A percentile compares a stretch with the other conserved stretches of the same genome.
Conservation (phyloP, 192 early-diverging fungal species). For the Umbelopsis vinacea region DNA sequence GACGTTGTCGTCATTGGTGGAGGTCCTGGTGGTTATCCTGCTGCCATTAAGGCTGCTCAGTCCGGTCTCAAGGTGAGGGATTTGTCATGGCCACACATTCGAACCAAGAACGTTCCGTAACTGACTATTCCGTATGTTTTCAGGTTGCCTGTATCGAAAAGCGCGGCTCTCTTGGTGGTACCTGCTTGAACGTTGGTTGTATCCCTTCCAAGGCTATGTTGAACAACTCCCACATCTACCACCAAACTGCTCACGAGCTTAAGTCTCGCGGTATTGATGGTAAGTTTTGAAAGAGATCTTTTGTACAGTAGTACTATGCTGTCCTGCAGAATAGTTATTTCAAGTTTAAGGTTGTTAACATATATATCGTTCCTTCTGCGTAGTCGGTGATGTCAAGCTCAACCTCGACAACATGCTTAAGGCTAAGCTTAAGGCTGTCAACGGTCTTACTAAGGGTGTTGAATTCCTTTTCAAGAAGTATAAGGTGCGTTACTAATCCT, state of each 20-base stretch:
- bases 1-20: conserved; percentile 91
- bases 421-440: conserved; percentile 89
- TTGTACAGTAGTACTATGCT: too few species aligned
- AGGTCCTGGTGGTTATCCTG: conserved; percentile 98
- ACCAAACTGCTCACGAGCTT: conserved; percentile 91
- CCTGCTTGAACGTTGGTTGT: conserved; percentile 99
- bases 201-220: conserved; percentile 99
- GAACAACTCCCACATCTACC: conserved; percentile 98
- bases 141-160: conserved; percentile 97
- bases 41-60: conserved; percentile 98
- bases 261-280: conserved; percentile 92
- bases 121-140: background rate
- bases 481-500: conserved; percentile 43
- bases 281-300: conserved; percentile 27
- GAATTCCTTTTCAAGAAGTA: conserved; percentile 98
- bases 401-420: conserved; percentile 91
- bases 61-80: conserved; percentile 88
- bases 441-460: conserved; percentile 87
- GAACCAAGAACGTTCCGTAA: too few species aligned
- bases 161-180: conserved; percentile 94
- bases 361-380: background rate
- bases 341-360: background rate
- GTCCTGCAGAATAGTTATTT: too few species aligned
- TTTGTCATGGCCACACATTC: too few species aligned
- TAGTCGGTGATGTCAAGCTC: conserved; percentile 78